Percentiles rank a stretch among this genome's conserved stretches.
Conservation (phyloP, 495 filamentous ascomycete genomes). For the Hypomontagnella submonticulosa region DNA sequence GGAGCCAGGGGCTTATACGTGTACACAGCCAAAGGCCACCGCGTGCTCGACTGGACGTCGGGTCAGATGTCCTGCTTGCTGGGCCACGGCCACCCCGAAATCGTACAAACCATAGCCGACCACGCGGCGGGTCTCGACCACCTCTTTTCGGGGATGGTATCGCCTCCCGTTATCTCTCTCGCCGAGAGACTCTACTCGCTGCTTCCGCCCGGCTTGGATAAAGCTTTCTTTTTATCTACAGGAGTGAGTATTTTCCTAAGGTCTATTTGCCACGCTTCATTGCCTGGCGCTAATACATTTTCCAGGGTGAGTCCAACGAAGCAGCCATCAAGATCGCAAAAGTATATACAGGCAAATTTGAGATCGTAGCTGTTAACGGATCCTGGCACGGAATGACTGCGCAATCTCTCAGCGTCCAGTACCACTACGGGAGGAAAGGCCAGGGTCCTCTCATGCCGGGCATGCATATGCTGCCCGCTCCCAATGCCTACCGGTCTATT, state of each 20-base stretch:
- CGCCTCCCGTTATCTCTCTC: constrained; percentile 61
- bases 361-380: constrained; percentile 64
- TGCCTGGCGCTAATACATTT: neutral
- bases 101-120: constrained; percentile 59
- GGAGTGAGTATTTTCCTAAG: constrained; percentile 48
- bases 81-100: constrained; percentile 67
- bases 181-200: constrained; percentile 57
- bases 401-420: constrained; percentile 57
- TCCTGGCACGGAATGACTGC: constrained; percentile 66
- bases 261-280: too few relatives aligned
- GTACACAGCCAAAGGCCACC: constrained; percentile 46
- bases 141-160: constrained; percentile 65
- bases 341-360: constrained; percentile 65
- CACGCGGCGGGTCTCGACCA: constrained; percentile 62
- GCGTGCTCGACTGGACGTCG: constrained; percentile 65
- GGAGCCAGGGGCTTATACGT: constrained; percentile 40
- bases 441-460: constrained; percentile 56
- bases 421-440: constrained; percentile 58
- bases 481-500: constrained; percentile 64
- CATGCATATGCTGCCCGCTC: constrained; percentile 58
- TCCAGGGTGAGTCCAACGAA: constrained; percentile 61
- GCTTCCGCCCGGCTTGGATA: constrained; percentile 60
- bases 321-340: constrained; percentile 68
- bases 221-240: constrained; percentile 65
- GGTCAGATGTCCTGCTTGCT: constrained; percentile 68